These are phyloP conservation scores for Fragaria iinumae DNA, from an alignment of 306 rosid genomes.

Conservation along the genomic window DNA sequence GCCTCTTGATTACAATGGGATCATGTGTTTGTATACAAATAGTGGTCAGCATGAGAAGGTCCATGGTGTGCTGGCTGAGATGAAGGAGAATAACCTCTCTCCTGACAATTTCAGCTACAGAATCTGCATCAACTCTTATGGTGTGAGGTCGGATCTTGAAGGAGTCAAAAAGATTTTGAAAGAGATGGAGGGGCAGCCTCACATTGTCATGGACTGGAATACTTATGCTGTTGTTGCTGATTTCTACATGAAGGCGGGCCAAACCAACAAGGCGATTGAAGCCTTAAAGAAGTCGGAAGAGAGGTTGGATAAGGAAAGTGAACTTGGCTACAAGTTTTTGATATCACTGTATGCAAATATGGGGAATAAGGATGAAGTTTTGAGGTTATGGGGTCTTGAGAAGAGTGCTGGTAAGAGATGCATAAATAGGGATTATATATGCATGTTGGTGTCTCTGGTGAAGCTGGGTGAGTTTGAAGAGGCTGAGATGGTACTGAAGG, in stretches of 20 bases:
- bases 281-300: constrained; percentile 67
- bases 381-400: constrained; percentile 65
- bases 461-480: constrained; percentile 66
- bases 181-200: constrained; percentile 69
- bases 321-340: constrained; percentile 61
- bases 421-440: constrained; percentile 65
- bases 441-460: constrained; percentile 58
- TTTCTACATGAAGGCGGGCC: constrained; percentile 52
- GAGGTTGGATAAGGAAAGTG: constrained; percentile 61
- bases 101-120: constrained; percentile 85
- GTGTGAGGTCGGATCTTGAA: constrained; percentile 55
- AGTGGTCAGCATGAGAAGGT: constrained; percentile 69
- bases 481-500: constrained; percentile 59
- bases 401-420: constrained; percentile 65
- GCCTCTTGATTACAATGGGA: constrained; percentile 63
- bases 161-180: constrained; percentile 54
- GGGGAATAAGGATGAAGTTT: constrained; percentile 58
- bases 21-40: constrained; percentile 74
- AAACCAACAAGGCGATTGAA: constrained; percentile 41
- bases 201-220: constrained; percentile 80
- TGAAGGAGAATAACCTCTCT: constrained; percentile 56
- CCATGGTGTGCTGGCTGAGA: constrained; percentile 56
- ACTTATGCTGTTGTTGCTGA: constrained; percentile 71
- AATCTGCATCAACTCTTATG: constrained; percentile 73
- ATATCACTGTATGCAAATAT: constrained; percentile 62